A percentile compares a stretch with the other conserved stretches of the same genome.
Conservation (phyloP, 257 asterid species). For the Solanum phureja region DNA sequence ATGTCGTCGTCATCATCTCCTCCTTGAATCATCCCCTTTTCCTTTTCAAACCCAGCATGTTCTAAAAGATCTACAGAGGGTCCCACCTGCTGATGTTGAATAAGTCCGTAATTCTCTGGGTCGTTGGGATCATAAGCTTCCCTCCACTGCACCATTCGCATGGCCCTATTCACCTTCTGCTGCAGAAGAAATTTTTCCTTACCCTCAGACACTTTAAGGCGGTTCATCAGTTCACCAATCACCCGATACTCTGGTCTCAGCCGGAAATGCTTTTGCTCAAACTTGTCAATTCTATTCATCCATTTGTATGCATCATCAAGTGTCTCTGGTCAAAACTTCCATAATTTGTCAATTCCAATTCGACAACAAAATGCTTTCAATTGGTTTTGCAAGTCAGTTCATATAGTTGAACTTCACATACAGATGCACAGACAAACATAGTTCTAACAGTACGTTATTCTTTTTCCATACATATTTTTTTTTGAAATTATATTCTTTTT, state of each 20-base stretch:
- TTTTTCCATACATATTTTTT: neutral
- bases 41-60: constrained; percentile 40
- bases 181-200: constrained; percentile 83
- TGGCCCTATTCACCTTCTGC: constrained; percentile 78
- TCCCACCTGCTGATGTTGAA: constrained; percentile 41
- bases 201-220: constrained; percentile 82
- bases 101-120: constrained; percentile 71
- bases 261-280: constrained; percentile 67
- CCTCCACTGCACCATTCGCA: constrained; percentile 61
- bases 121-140: constrained; percentile 81
- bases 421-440: neutral
- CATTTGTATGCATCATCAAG: constrained; percentile 56
- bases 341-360: constrained; percentile 6
- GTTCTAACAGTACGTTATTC: neutral
- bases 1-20: constrained; percentile 35
- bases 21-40: constrained; percentile 29
- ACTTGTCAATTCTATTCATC: constrained; percentile 71
- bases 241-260: constrained; percentile 79
- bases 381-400: neutral
- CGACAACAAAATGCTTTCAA: neutral
- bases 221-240: constrained; percentile 80
- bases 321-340: constrained; percentile 42
- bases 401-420: neutral
- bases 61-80: constrained; percentile 38
- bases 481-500: neutral